These are phyloP conservation scores for Pouteria glomerata DNA, from an alignment of 148 eudicot genomes.

Conservation along the genomic window DNA sequence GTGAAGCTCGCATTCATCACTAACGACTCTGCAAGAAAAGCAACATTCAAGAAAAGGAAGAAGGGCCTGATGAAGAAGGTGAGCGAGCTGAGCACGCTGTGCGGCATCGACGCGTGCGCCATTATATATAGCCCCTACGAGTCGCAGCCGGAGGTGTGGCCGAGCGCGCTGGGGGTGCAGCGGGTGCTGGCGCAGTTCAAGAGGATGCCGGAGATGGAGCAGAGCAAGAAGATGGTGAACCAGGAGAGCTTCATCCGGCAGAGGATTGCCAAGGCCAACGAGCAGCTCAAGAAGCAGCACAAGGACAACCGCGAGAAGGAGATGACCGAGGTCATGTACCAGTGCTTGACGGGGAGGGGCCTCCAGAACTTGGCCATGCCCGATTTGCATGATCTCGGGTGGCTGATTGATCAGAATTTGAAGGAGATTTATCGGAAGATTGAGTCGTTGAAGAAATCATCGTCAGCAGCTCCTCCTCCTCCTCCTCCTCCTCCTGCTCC, in stretches of 20 bases:
- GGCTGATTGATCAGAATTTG: conserved; percentile 31
- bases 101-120: conserved; percentile 68
- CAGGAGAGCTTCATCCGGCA: conserved; percentile 47
- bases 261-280: conserved; percentile 32
- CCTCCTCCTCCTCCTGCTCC: no score
- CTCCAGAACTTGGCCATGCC: conserved; percentile 15
- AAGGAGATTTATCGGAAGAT: conserved; percentile 26
- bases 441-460: conserved; percentile 10
- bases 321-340: conserved; percentile 32
- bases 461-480: not conserved
- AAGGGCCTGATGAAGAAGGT: conserved; percentile 69
- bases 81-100: conserved; percentile 56
- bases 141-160: conserved; percentile 60
- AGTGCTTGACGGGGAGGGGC: conserved; percentile 23
- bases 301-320: conserved; percentile 40
- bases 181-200: conserved; percentile 38
- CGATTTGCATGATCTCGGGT: conserved; percentile 28
- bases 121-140: conserved; percentile 63
- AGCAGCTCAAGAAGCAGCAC: conserved; percentile 34
- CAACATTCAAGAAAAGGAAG: conserved; percentile 75
- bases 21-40: conserved; percentile 58
- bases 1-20: conserved; percentile 56
- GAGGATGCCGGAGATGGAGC: conserved; percentile 44
- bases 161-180: conserved; percentile 26
- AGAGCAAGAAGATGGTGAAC: conserved; percentile 52